Evolutionary conservation across 352 stramenopile genomes (phyloP).

Genomic region (Globisporangium apiculatum): DNA sequence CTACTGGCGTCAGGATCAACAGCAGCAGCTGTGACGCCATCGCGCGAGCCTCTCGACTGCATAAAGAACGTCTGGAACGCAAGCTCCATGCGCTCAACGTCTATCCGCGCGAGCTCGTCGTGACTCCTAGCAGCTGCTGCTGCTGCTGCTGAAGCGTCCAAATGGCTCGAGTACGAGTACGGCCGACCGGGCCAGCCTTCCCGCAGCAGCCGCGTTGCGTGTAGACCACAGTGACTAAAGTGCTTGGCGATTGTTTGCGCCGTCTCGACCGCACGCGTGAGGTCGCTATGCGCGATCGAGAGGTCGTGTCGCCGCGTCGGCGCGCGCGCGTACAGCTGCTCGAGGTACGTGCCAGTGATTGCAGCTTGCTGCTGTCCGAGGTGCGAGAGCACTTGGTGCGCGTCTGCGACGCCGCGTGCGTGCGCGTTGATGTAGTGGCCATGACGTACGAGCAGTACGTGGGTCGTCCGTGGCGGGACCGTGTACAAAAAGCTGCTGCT

Average conservation of each 20-base stretch:
- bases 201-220: constrained; percentile 43
- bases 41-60: constrained; percentile 2
- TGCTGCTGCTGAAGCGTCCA: no score
- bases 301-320: constrained; percentile 44
- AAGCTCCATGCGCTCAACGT: constrained; percentile 54
- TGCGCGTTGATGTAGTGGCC: constrained; percentile 82
- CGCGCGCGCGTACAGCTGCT: constrained; percentile 41
- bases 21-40: no score
- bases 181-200: constrained; percentile 73
- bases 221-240: constrained; percentile 32
- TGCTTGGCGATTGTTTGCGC: constrained; percentile 49
- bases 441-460: constrained; percentile 73
- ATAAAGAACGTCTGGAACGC: constrained; percentile 51
- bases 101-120: constrained; percentile 27
- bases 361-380: constrained; percentile 70
- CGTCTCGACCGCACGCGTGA: constrained; percentile 70
- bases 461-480: constrained; percentile 48
- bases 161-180: constrained; percentile 21
- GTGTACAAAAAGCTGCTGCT: constrained; percentile 40
- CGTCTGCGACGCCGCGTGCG: constrained; percentile 40
- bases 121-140: not conserved
- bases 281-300: constrained; percentile 64
- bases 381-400: constrained; percentile 71
- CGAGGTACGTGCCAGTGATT: constrained; percentile 62
- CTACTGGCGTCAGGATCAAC: no score